These are phyloP conservation scores for Blyttiomyces sp. DNA, from an alignment of 371 early-diverging fungal genomes.

Conservation along the genomic window DNA sequence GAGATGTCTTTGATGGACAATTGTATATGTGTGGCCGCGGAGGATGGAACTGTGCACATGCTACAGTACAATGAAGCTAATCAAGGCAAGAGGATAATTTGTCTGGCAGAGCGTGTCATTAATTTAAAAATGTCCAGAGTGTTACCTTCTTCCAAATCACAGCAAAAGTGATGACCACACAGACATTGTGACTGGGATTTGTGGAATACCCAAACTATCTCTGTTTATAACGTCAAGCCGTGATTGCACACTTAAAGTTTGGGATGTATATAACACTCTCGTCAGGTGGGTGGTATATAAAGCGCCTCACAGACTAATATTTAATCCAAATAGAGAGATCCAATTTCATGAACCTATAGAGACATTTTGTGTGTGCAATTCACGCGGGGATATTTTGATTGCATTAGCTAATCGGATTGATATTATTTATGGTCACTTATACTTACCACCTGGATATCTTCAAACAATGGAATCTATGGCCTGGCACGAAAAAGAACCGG, in stretches of 20 bases:
- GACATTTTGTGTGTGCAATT: conserved; percentile 32
- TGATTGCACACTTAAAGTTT: conserved; percentile 42
- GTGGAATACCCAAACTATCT: conserved; percentile 22
- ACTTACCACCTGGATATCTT: conserved; percentile 40
- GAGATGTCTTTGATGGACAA: too few relatives aligned
- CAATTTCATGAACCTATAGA: conserved; percentile 43
- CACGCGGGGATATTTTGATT: conserved; percentile 40
- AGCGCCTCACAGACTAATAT: not conserved
- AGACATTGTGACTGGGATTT: conserved; percentile 35
- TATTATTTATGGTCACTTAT: conserved; percentile 30
- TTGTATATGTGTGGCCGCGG: conserved; percentile 31
- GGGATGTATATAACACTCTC: conserved; percentile 45
- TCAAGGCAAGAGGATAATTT: conserved; percentile 10
- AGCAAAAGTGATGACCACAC: conserved; percentile 46
- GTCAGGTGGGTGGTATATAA: conserved; percentile 27
- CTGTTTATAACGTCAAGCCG: conserved; percentile 35
- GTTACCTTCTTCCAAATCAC: conserved; percentile 30
- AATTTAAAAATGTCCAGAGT: conserved; percentile 13
- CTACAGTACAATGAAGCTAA: conserved; percentile 23
- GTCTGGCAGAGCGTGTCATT: not conserved
- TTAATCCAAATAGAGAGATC: conserved; percentile 33
- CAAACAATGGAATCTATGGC: conserved; percentile 14
- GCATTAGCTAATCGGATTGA: conserved; percentile 45
- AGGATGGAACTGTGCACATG: conserved; percentile 41
- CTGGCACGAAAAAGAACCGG: conserved; percentile 9